Percentiles rank a stretch among this genome's conserved stretches.
These are phyloP conservation scores for Nakazawaea pomicola DNA, from an alignment of 805 yeast species.

Conservation along the genomic window DNA sequence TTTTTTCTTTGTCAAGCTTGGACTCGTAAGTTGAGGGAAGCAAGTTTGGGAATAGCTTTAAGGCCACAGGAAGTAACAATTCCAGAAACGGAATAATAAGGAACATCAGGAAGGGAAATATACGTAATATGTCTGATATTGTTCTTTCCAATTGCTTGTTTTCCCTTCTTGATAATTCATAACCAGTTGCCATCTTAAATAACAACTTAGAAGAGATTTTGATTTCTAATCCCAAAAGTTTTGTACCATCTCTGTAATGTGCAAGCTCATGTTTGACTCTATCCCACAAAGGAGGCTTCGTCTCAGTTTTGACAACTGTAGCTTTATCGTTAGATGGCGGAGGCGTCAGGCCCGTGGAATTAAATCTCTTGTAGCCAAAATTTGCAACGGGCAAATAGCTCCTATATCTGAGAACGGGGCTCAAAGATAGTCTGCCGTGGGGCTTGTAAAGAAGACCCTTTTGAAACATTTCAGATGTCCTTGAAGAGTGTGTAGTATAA, in stretches of 20 bases:
- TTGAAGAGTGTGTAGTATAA: slow-evolving; percentile 3
- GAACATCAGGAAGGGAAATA: slow-evolving; percentile 90
- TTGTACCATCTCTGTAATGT: slow-evolving; percentile 95
- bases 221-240: slow-evolving; percentile 83
- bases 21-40: slow-evolving; percentile 90
- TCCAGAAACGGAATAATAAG: slow-evolving; percentile 94
- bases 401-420: background rate
- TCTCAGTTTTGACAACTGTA: slow-evolving; percentile 14
- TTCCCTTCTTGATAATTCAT: slow-evolving; percentile 89
- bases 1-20: slow-evolving; percentile 50
- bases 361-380: background rate
- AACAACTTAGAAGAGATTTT: slow-evolving; percentile 78
- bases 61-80: slow-evolving; percentile 78
- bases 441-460: background rate
- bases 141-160: slow-evolving; percentile 85
- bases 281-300: slow-evolving; percentile 67
- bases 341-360: background rate
- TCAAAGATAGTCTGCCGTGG: background rate
- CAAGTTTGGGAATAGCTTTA: slow-evolving; percentile 85
- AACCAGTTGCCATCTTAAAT: slow-evolving; percentile 79
- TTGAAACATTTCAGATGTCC: slow-evolving; percentile 4
- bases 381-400: too few relatives aligned
- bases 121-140: slow-evolving; percentile 71
- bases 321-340: background rate
- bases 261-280: slow-evolving; percentile 82